Conservation (phyloP, 306 rosid genomes). For the Fragaria vesca region DNA sequence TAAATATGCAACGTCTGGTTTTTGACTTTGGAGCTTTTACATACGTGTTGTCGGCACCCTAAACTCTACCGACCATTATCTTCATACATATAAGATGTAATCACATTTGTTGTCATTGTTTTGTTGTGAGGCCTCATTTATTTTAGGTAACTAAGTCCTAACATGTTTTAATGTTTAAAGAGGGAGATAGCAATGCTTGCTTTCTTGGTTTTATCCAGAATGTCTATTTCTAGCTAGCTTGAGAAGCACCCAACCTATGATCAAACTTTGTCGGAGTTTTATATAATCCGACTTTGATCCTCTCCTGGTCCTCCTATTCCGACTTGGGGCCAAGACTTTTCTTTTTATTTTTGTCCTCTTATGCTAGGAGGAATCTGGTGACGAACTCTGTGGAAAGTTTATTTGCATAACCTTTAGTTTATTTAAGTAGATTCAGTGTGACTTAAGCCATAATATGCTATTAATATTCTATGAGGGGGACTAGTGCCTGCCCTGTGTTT, state of each 20-base stretch:
- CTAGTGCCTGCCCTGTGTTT: slow-evolving; percentile 26
- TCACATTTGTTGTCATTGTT: slow-evolving; percentile 22
- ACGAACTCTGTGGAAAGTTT: slow-evolving; percentile 26
- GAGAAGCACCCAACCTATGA: slow-evolving; percentile 38
- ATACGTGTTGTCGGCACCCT: slow-evolving; percentile 21
- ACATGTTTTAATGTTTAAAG: background rate
- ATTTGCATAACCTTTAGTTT: slow-evolving; percentile 1
- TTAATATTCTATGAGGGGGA: slow-evolving; percentile 25
- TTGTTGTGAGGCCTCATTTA: slow-evolving; percentile 5
- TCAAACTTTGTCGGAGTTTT: slow-evolving; percentile 38
- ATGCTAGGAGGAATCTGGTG: slow-evolving; percentile 39
- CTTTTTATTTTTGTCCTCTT: slow-evolving; percentile 20
- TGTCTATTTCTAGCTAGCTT: slow-evolving; percentile 41
- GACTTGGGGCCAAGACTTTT: background rate
- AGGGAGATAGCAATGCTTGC: slow-evolving; percentile 17
- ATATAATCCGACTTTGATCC: slow-evolving; percentile 29
- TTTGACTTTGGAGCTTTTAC: slow-evolving; percentile 28
- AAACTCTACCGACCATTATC: slow-evolving; percentile 12
- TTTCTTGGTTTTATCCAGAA: slow-evolving; percentile 20
- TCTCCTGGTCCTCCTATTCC: slow-evolving; percentile 25
- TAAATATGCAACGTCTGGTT: slow-evolving; percentile 25
- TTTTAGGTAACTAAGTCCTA: background rate
- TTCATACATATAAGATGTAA: slow-evolving; percentile 15
- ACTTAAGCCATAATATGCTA: slow-evolving; percentile 20
- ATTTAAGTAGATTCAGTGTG: background rate